Base-by-base conservation (phyloP, 2,329 filamentous ascomycete genomes). In the Stemphylium lycopersici region DNA sequence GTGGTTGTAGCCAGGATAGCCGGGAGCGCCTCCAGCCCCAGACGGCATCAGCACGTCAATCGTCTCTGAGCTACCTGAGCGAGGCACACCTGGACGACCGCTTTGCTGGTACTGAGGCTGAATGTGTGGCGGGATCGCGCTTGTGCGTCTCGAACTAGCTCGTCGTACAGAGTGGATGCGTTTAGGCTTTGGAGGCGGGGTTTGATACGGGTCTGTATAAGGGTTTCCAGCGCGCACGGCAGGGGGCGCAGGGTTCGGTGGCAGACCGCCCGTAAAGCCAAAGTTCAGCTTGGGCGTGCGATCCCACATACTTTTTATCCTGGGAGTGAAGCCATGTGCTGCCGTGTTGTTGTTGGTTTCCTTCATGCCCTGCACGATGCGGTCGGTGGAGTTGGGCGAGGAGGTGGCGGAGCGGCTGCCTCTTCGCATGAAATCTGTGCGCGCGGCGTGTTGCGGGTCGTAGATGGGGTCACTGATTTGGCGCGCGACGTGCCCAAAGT, bases 21-120 rank as follows among this genome's bases (percentile, higher is more conserved):
- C 38, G 22, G n/a, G n/a, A n/a, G 13, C 29, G 13, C 37, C 20
- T 8, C 18, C 26, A 6, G 20, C 38, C 22, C 15, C 44, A 40
- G 46, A 24, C 2, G 46, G 73, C 74, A 77, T 76, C n/a, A 76
- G 56, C 18, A 79, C 75, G 47, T 78, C 73, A 33, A 80, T 79
- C 0, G 78, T 80, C 47, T 80, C 78, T 31, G 72, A 73, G 51
- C 75, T 78, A 12, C 62, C 72, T 26, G 59, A 72, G 20, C 76
- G 61, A 8, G 11, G 15, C 6, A 15, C 36, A 16, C 38, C 36
- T 12, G 54, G 31, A n/a, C 53, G 41, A n/a, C 41, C 42, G 6
- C 6, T 6, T 18, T 44, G 49, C 3, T 29, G 43, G 29, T 46
- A 20, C 12, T 43, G 53, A 6, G 49, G 58, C 51, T 8, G 57